phyloP scores from a whole-genome alignment of 768 basidiomycete genomes.

The Trichaptum fuscoviolaceum region DNA sequence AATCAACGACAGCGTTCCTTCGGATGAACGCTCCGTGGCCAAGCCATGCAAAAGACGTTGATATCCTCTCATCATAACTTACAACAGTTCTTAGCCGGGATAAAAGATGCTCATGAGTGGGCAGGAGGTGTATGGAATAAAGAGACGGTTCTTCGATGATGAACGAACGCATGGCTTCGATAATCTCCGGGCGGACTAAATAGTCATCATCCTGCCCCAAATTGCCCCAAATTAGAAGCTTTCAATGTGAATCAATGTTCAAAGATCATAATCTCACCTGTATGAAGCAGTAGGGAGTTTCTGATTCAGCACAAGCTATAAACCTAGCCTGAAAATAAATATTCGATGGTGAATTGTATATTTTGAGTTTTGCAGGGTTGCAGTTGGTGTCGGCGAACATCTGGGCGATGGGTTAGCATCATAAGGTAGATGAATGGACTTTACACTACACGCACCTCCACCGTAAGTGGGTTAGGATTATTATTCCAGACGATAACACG shows the following conservation, averaged over 20 bases:
- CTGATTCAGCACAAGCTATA: constrained; percentile 46
- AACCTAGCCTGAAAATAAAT: constrained; percentile 59
- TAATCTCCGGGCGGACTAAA: constrained; percentile 51
- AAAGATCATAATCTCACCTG: constrained; percentile 35
- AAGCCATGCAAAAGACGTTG: constrained; percentile 61
- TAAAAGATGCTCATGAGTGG: constrained; percentile 56
- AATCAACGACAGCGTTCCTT: constrained; percentile 37
- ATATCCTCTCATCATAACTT: constrained; percentile 29
- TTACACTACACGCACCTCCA: constrained; percentile 31
- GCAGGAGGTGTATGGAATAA: constrained; percentile 46
- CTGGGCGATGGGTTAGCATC: constrained; percentile 2
- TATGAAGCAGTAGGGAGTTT: constrained; percentile 55
- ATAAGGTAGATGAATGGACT: neutral
- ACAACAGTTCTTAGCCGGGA: constrained; percentile 42
- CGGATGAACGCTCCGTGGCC: constrained; percentile 57
- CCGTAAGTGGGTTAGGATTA: constrained; percentile 35
- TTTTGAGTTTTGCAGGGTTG: constrained; percentile 36
- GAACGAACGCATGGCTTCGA: constrained; percentile 42
- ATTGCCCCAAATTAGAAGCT: constrained; percentile 16
- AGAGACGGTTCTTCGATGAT: constrained; percentile 22
- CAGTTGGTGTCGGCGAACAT: constrained; percentile 34
- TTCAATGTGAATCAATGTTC: neutral
- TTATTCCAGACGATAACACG: constrained; percentile 63
- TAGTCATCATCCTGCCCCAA: constrained; percentile 60
- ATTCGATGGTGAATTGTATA: constrained; percentile 54